These are phyloP conservation scores for Yamadazyma membranifaciens DNA, from an alignment of 1,139 yeast species.

Conservation along the genomic window DNA sequence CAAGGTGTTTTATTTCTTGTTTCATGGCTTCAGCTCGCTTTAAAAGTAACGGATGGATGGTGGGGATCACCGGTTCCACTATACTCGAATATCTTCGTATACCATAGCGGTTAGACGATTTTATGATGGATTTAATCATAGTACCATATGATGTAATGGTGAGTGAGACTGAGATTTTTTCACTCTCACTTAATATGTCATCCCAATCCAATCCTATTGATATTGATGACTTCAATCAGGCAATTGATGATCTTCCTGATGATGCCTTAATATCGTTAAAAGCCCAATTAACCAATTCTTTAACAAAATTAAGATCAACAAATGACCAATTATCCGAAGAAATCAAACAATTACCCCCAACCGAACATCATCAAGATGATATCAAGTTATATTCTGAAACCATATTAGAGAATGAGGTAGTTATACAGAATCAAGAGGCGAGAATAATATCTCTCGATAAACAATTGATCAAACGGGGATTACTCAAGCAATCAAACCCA, in stretches of 20 bases:
- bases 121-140: not conserved
- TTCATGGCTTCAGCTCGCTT: conserved; percentile 57
- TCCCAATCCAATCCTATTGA: conserved; percentile 18
- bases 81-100: conserved; percentile 7
- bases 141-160: not conserved
- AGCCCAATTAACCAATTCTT: conserved; percentile 25
- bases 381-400: conserved; percentile 27
- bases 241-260: conserved; percentile 35
- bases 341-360: conserved; percentile 17
- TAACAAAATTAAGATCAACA: conserved; percentile 31
- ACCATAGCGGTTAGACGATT: not conserved
- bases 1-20: conserved; percentile 49
- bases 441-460: conserved; percentile 22
- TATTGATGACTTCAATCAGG: conserved; percentile 25
- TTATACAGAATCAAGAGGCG: conserved; percentile 27
- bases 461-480: conserved; percentile 30
- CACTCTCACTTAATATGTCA: conserved; percentile 9
- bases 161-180: not conserved
- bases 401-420: conserved; percentile 32
- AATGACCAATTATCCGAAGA: conserved; percentile 29
- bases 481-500: conserved; percentile 9
- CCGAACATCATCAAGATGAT: conserved; percentile 19
- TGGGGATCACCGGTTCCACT: conserved; percentile 14
- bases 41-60: conserved; percentile 59
- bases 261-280: conserved; percentile 26